These are phyloP conservation scores for Aristolochia fimbriata DNA, from an alignment of 164 flowering plant species.

Conservation along the genomic window DNA sequence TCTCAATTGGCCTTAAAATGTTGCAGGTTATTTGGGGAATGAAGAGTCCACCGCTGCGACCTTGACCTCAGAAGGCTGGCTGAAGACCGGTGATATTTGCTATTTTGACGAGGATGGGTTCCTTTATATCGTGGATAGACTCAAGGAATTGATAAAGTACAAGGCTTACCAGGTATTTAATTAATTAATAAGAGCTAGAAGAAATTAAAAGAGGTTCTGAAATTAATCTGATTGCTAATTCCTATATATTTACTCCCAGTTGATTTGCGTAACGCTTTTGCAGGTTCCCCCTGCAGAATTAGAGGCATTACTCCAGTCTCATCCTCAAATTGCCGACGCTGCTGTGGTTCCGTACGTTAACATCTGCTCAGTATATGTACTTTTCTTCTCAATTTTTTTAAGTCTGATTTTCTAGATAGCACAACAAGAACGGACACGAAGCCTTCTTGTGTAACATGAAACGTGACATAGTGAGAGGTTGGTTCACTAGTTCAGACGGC, in stretches of 20 bases:
- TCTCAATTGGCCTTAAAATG: constrained; percentile 3
- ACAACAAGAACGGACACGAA: no score
- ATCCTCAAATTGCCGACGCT: constrained; percentile 68
- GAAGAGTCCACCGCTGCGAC: constrained; percentile 65
- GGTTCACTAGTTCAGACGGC: no score
- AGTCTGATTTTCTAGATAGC: no score
- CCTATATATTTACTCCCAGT: background rate
- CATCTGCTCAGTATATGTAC: background rate
- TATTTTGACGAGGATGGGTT: constrained; percentile 72
- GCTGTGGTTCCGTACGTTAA: constrained; percentile 79
- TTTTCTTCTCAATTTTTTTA: background rate
- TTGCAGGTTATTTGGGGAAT: constrained; percentile 77
- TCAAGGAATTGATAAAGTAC: constrained; percentile 91
- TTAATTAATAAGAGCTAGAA: no score
- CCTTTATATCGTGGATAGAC: constrained; percentile 69
- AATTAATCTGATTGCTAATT: background rate
- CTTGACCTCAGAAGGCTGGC: constrained; percentile 79
- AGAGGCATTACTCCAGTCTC: constrained; percentile 66
- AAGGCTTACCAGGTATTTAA: constrained; percentile 84
- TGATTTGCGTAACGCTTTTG: background rate
- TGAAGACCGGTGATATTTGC: constrained; percentile 91
- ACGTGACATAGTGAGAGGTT: no score
- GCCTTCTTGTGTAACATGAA: no score
- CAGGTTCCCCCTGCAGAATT: constrained; percentile 96
- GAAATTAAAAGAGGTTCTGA: background rate